Evolutionary conservation across 176 grass and related monocot genomes (phyloP), one percentile per base, ranked within the genome.

Genomic region (Zizania latifolia): DNA sequence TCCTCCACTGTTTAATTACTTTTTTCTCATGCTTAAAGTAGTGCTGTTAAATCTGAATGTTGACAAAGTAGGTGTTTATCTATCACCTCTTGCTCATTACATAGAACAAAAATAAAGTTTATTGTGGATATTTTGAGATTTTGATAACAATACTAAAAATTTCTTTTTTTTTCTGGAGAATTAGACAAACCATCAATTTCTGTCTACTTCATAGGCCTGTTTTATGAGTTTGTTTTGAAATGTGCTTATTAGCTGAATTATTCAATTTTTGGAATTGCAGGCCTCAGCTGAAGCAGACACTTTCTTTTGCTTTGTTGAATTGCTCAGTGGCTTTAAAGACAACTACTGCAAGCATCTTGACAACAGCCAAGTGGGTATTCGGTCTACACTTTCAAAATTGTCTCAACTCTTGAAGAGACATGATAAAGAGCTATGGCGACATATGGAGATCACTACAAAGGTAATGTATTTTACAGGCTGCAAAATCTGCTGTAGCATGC

Each of bases 321-420:
- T 98, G 44, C 71, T 98, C 62, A 90, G 89, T 86, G 84, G 78
- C 21, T 98, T 90, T 82, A 83, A 86, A 75, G 89, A 98, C 34
- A 93, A 94, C 69, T 98, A 92, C 41, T 93, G 91, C 67, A 85
- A 89, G 29, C 94, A 98, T 71, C 87, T 98, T 84, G 94, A 98
- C 79, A 90, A 85, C 70, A 98, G 89, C 62, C 75, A 75, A 64
- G 84, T 90, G 8, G 94, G 94, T 56, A 94, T 98, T 65, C 83
- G 86, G 23, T 83, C 94, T 38, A 82, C 79, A 27, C 88, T 98
- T 36, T 89, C 79, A 14, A 80, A 70, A 63, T 88, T 98, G 14
- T 92, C 94, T 82, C 79, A 93, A 37, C 86, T 98, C 35, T 82
- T 98, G 69, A 98, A 94, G 88, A 80, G 66, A 17, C 88, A 98